Evolutionary conservation across 495 filamentous ascomycete genomes (phyloP), one percentile per base, ranked within the genome.

Genomic region (Alectoria sarmentosa): DNA sequence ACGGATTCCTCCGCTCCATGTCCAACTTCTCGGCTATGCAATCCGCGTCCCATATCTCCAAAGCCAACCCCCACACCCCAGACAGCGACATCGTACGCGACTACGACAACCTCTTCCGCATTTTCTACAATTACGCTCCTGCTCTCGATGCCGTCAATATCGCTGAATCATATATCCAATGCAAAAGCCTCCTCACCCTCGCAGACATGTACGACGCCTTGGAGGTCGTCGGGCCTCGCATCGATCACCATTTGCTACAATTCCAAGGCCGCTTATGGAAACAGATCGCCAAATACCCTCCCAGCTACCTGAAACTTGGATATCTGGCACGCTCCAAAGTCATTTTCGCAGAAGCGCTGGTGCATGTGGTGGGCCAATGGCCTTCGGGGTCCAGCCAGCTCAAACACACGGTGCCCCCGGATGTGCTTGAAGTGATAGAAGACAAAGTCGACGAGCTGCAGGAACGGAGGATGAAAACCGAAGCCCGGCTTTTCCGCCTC

Each of bases 361-460:
- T 95, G 58, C 92, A 96, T 68, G 91, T 96, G 0, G 91, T 96
- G 9, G 92, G 92, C 10, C 89, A 92, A 68, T 96, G 92, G 92
- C 92, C 92, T 2, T 78, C 83, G 0, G 90, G 86, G 17, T 83
- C 89, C 62, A 82, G 84, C n/a, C 87, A 89, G 69, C 83, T 96
- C 49, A 83, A 88, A 49, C 84, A 86, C 41, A 83, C 77, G 61
- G 79, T 93, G 2, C 88, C 90, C 1, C 83, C 86, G 19, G 67
- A 81, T 2, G 90, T 96, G 7, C 78, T 95, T 7, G 91, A 96
- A 62, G 81, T 96, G 21, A 93, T 97, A 65, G 89, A 94, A 71
- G 90, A 96, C 72, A 96, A 96, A 74, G 88, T 90, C 41, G 82
- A 93, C 67, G 91, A 96, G 69, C 78, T 93, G 4, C 88, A 90